Base-by-base conservation (phyloP, 176 grass and related monocot species). In the Saccharum spontaneum region DNA sequence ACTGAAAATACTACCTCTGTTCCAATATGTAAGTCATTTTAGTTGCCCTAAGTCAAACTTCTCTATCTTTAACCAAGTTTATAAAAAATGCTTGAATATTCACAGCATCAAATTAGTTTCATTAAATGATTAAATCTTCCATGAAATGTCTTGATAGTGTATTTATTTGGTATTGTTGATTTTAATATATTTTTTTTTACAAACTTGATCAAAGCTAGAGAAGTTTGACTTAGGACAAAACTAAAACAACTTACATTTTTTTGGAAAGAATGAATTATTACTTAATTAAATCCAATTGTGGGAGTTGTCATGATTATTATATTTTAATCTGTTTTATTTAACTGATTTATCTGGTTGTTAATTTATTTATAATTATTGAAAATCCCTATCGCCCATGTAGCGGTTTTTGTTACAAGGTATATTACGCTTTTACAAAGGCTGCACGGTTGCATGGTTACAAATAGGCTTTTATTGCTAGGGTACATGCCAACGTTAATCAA, bases 351-450 rank as follows among this genome's bases (percentile, higher is more conserved):
- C 15, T 5, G 7, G 46, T 59, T 89, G 33, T 62, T 61, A 18
- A 28, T 69, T 76, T 73, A 76, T 75, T 76, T 73, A 81, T 75
- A 74, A 33, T 24, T 68, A 40, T 40, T 79, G 26, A 4, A 57
- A 73, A 18, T 24, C 48, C 15, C 31, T 41, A 33, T 59, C 3
- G n/a, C 2, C 16, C 5, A 36, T 74, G 24, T 30, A 39, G 20
- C 24, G 49, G 49, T 60, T 90, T 79, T 60, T 60, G 30, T 69
- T 31, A 30, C 23, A 33, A 69, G 48, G 28, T 55, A 75, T 46
- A 10, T 67, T 17, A 80, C 37, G 20, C 46, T 84, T 74, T 55
- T 79, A 46, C 45, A 38, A 65, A 84, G 20, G 14, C 6, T 80
- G 34, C 22, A 67, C 66, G 22, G 77, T 65, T 67, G 18, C 45